Conservation (phyloP, 2,329 filamentous ascomycete genomes). For the Endothia cerciana region DNA sequence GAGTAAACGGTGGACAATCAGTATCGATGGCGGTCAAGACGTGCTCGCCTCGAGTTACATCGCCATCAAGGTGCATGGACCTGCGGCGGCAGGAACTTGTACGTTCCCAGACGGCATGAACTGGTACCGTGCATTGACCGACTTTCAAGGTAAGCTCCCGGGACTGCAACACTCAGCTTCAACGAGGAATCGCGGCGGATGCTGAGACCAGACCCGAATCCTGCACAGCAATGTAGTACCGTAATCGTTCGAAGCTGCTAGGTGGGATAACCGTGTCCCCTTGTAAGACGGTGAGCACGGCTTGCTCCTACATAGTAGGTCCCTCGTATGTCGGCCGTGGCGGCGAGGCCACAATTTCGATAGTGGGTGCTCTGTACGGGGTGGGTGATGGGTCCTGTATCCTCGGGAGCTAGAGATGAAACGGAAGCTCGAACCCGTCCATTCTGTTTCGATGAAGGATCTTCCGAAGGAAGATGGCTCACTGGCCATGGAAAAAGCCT, state of each 20-base stretch:
- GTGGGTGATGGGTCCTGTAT: neutral
- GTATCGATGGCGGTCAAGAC: neutral
- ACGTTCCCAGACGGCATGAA: neutral
- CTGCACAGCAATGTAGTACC: neutral
- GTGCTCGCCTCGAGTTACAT: neutral
- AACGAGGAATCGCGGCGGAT: too few species aligned
- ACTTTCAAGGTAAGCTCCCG: neutral
- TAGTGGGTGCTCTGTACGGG: neutral
- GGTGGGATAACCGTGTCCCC: neutral
- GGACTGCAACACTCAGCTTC: too few species aligned
- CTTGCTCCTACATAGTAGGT: neutral
- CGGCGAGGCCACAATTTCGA: neutral
- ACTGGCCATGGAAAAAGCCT: neutral
- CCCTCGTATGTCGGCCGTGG: neutral
- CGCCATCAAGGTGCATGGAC: slow-evolving; percentile 3
- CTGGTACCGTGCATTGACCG: neutral
- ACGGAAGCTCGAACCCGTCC: slow-evolving; percentile 1
- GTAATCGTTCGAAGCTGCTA: too few species aligned
- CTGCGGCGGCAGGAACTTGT: neutral
- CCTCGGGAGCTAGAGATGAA: slow-evolving; percentile 11
- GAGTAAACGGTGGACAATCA: neutral
- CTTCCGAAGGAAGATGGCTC: neutral
- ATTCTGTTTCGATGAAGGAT: neutral
- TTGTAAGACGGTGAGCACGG: neutral
- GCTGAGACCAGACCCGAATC: neutral